phyloP scores from a whole-genome alignment of 176 grass and related monocot genomes.

The Carex myosuroides region DNA sequence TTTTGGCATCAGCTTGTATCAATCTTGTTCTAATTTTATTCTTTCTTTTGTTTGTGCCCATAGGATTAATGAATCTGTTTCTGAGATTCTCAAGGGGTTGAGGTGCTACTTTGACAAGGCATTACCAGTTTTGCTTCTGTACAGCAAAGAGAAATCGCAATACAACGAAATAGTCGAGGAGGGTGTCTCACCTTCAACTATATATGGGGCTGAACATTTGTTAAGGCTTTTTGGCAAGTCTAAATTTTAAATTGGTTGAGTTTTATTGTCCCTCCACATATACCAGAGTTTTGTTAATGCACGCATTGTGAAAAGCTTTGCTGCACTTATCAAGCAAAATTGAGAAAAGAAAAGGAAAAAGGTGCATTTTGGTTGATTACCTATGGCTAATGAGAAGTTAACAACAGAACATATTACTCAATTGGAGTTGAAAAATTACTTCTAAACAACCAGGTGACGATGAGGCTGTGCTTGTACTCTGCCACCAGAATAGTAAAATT shows the following conservation, averaged over 20 bases:
- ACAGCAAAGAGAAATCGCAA: conserved; percentile 80
- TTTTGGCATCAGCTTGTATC: not conserved
- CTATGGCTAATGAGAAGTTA: not conserved
- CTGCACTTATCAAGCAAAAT: not conserved
- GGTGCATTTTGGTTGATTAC: not conserved
- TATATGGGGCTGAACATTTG: conserved; percentile 98
- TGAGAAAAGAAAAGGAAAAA: not conserved
- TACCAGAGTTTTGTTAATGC: not conserved
- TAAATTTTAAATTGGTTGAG: conserved; percentile 12
- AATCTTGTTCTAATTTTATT: not conserved
- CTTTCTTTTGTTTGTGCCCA: conserved; percentile 8
- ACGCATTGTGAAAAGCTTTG: not conserved
- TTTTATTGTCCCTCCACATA: conserved; percentile 6
- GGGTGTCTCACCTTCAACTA: conserved; percentile 57
- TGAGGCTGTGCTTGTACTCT: not conserved
- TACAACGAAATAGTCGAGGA: conserved; percentile 61
- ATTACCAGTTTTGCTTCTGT: conserved; percentile 89
- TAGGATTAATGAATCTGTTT: conserved; percentile 77
- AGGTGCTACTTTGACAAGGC: conserved; percentile 96
- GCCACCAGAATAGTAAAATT: not conserved
- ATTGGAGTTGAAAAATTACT: not conserved
- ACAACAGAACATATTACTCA: not conserved
- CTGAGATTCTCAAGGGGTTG: conserved; percentile 84
- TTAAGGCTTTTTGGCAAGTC: conserved; percentile 90
- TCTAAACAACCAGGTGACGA: not conserved